These are phyloP conservation scores for Leishmania lainsoni DNA, from an alignment of 208 protist species.

Conservation along the genomic window DNA sequence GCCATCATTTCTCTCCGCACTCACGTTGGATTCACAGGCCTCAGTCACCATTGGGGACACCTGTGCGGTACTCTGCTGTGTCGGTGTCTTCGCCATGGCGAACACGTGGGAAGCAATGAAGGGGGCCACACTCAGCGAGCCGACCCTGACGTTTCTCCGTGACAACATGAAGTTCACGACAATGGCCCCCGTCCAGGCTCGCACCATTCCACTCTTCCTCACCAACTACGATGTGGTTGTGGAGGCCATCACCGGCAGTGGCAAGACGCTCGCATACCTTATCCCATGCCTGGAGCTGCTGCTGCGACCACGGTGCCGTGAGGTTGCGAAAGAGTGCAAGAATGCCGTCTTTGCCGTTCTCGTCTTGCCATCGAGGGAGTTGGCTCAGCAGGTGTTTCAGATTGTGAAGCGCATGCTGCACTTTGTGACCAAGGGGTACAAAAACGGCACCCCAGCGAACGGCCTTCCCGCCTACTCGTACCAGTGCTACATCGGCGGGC, in stretches of 20 bases:
- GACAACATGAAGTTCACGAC: slow-evolving; percentile 76
- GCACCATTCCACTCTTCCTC: slow-evolving; percentile 89
- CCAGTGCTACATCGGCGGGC: slow-evolving; percentile 92
- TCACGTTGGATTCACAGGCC: neutral
- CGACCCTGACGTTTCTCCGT: slow-evolving; percentile 66
- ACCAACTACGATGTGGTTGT: slow-evolving; percentile 93
- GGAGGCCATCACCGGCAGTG: slow-evolving; percentile 93
- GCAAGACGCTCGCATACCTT: slow-evolving; percentile 95
- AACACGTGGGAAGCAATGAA: slow-evolving; percentile 83
- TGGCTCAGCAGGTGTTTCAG: slow-evolving; percentile 94
- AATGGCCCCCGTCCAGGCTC: slow-evolving; percentile 93
- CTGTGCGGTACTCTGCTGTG: neutral
- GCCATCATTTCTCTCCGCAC: neutral
- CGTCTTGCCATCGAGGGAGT: slow-evolving; percentile 93
- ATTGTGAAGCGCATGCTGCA: slow-evolving; percentile 77
- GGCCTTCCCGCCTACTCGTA: slow-evolving; percentile 74
- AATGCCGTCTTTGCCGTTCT: slow-evolving; percentile 89
- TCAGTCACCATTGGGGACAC: neutral
- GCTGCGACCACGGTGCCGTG: slow-evolving; percentile 55
- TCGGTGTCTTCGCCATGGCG: slow-evolving; percentile 17
- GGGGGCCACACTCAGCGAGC: slow-evolving; percentile 63
- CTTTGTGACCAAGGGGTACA: slow-evolving; percentile 62
- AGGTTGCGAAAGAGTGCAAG: slow-evolving; percentile 49
- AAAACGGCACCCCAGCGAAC: slow-evolving; percentile 29
- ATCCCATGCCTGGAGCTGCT: slow-evolving; percentile 91